phyloP scores from a whole-genome alignment of 2,329 filamentous ascomycete species.

The Sporothrix phasma region DNA sequence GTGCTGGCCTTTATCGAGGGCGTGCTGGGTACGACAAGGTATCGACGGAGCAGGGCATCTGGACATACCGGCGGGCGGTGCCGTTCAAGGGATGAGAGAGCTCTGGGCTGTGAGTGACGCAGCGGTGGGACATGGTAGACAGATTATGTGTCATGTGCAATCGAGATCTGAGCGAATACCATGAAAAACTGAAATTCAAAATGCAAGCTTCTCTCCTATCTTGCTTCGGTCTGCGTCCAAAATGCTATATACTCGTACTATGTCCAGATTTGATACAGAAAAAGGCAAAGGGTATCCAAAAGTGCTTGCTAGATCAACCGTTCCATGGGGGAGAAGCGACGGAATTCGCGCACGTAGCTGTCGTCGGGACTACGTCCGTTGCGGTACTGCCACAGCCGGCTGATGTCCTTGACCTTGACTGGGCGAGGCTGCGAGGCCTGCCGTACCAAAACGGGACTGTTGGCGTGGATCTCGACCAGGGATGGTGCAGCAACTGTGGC shows the following conservation, averaged over 20 bases:
- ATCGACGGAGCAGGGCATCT: slow-evolving; percentile 3
- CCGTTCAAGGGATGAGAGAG: slow-evolving; percentile 3
- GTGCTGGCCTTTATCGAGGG: slow-evolving; percentile 38
- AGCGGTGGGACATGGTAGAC: not conserved
- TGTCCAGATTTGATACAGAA: no score
- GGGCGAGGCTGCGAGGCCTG: slow-evolving; percentile 21
- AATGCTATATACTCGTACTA: no score
- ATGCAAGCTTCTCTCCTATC: no score
- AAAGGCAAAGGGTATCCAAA: not conserved
- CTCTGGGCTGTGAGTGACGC: no score
- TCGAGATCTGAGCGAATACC: not conserved
- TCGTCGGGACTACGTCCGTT: slow-evolving; percentile 47
- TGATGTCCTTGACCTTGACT: slow-evolving; percentile 50
- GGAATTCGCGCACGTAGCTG: slow-evolving; percentile 4
- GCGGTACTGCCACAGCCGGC: slow-evolving; percentile 52
- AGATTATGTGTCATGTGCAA: not conserved
- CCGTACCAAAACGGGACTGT: slow-evolving; percentile 19
- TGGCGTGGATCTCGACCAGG: slow-evolving; percentile 24
- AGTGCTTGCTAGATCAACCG: not conserved
- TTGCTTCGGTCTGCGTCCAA: not conserved
- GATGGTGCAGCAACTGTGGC: slow-evolving; percentile 17
- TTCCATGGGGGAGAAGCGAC: slow-evolving; percentile 3
- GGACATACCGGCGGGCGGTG: slow-evolving; percentile 16
- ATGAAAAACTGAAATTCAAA: not conserved
- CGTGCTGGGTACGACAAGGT: slow-evolving; percentile 36